Conservation (phyloP, 2,329 filamentous ascomycete genomes). For the Fusarium cyanostomum region DNA sequence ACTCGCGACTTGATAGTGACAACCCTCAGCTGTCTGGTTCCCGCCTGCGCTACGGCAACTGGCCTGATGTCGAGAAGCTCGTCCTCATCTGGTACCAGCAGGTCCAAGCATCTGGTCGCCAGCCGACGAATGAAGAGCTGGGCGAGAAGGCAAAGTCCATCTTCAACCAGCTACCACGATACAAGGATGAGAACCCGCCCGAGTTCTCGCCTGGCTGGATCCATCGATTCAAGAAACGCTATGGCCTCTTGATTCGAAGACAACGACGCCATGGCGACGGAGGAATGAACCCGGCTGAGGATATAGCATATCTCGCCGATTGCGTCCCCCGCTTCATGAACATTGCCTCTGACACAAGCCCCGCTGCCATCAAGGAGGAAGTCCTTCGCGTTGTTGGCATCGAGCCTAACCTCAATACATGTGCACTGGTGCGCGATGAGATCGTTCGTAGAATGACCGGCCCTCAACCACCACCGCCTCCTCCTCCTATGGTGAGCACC, state of each 20-base stretch:
- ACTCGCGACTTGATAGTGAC: slow-evolving; percentile 68
- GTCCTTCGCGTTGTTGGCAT: slow-evolving; percentile 65
- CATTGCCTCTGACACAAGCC: slow-evolving; percentile 66
- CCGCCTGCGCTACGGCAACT: slow-evolving; percentile 69
- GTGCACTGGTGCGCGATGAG: slow-evolving; percentile 67
- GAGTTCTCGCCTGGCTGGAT: slow-evolving; percentile 73
- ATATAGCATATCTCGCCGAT: slow-evolving; percentile 69
- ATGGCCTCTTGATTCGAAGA: slow-evolving; percentile 65
- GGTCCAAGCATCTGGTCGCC: slow-evolving; percentile 61
- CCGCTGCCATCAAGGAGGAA: slow-evolving; percentile 66
- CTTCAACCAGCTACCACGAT: slow-evolving; percentile 66
- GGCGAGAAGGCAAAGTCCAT: slow-evolving; percentile 70
- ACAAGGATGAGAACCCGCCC: slow-evolving; percentile 67
- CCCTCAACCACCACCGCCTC: slow-evolving; percentile 34
- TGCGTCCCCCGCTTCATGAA: slow-evolving; percentile 68
- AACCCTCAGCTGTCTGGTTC: slow-evolving; percentile 69
- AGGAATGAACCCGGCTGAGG: slow-evolving; percentile 60
- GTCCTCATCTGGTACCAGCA: slow-evolving; percentile 66
- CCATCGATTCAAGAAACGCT: slow-evolving; percentile 71
- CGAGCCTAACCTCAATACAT: slow-evolving; percentile 62
- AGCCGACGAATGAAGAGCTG: slow-evolving; percentile 70
- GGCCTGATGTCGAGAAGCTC: slow-evolving; percentile 70
- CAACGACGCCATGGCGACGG: slow-evolving; percentile 63
- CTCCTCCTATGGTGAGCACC: slow-evolving; percentile 39
- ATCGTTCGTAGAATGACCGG: slow-evolving; percentile 55